Evolutionary conservation across 805 yeast species (phyloP).

Genomic region (Kazachstania taianensis): DNA sequence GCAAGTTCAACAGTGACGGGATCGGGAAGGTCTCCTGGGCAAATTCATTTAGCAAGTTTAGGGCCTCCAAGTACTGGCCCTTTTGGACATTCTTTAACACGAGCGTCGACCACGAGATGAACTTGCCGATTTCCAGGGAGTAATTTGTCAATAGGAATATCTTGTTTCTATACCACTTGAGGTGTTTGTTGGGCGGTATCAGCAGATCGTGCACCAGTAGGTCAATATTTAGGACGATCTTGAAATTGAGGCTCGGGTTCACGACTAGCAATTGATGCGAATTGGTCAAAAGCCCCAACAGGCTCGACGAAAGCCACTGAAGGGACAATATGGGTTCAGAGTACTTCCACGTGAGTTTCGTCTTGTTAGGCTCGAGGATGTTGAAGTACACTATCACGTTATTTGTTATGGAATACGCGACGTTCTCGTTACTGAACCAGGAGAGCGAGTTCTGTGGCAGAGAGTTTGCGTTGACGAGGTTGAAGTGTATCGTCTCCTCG

Average conservation of each 20-base stretch:
- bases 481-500: not conserved
- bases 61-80: constrained; percentile 23
- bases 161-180: constrained; percentile 13
- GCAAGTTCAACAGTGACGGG: constrained; percentile 13
- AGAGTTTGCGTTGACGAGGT: constrained; percentile 1
- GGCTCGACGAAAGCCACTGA: constrained; percentile 18
- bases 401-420: constrained; percentile 16
- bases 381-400: constrained; percentile 5
- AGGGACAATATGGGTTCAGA: constrained; percentile 14
- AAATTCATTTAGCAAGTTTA: constrained; percentile 16
- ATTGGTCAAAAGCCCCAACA: constrained; percentile 18
- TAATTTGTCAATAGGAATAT: constrained; percentile 19
- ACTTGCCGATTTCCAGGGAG: constrained; percentile 20
- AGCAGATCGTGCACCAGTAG: constrained; percentile 18
- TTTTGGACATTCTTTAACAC: constrained; percentile 21
- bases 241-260: constrained; percentile 7
- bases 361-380: not conserved
- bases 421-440: constrained; percentile 13
- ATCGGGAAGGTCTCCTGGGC: constrained; percentile 12
- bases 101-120: constrained; percentile 27
- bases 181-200: constrained; percentile 20
- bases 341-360: not conserved
- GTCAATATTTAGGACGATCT: constrained; percentile 15
- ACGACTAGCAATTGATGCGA: constrained; percentile 22
- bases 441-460: constrained; percentile 9